Conservation (phyloP, 768 basidiomycete genomes). For the Lenzites betulinus region DNA sequence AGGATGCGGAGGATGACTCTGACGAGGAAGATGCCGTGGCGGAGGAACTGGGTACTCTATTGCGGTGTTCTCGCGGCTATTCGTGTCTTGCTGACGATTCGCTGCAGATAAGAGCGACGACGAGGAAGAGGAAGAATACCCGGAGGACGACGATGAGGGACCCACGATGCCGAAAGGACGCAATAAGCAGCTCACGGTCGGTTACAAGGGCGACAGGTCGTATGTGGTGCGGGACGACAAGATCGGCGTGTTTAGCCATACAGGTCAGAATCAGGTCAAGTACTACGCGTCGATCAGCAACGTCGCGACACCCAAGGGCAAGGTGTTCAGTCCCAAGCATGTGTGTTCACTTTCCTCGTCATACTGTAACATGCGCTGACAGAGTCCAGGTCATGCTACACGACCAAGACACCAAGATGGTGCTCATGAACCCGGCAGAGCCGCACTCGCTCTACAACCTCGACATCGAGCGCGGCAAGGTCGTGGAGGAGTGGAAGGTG, state of each 20-base stretch:
- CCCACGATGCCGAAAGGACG: slow-evolving; percentile 50
- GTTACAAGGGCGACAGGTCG: slow-evolving; percentile 93
- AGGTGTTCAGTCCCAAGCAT: slow-evolving; percentile 83
- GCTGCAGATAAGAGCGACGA: slow-evolving; percentile 31
- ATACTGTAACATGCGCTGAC: background rate
- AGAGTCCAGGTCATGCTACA: slow-evolving; percentile 85
- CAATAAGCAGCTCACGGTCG: slow-evolving; percentile 90
- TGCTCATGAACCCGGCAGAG: slow-evolving; percentile 82
- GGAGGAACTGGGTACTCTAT: slow-evolving; percentile 56
- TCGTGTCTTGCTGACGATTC: background rate
- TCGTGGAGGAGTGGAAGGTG: slow-evolving; percentile 99
- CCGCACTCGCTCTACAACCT: slow-evolving; percentile 84
- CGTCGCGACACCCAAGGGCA: slow-evolving; percentile 76
- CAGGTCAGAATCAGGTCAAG: slow-evolving; percentile 68
- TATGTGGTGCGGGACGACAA: slow-evolving; percentile 92
- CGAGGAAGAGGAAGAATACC: slow-evolving; percentile 35
- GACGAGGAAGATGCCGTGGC: slow-evolving; percentile 77
- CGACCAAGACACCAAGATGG: slow-evolving; percentile 94
- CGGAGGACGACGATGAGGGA: slow-evolving; percentile 47
- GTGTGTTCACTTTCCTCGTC: slow-evolving; percentile 43
- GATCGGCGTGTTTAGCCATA: slow-evolving; percentile 87
- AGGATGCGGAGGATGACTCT: slow-evolving; percentile 70
- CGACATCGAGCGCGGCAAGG: slow-evolving; percentile 93
- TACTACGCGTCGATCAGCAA: slow-evolving; percentile 88
- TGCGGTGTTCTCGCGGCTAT: background rate